Evolutionary conservation across 176 grass and related monocot species (phyloP), one percentile per base, ranked within the genome.

Genomic region (Luzula sylvatica): DNA sequence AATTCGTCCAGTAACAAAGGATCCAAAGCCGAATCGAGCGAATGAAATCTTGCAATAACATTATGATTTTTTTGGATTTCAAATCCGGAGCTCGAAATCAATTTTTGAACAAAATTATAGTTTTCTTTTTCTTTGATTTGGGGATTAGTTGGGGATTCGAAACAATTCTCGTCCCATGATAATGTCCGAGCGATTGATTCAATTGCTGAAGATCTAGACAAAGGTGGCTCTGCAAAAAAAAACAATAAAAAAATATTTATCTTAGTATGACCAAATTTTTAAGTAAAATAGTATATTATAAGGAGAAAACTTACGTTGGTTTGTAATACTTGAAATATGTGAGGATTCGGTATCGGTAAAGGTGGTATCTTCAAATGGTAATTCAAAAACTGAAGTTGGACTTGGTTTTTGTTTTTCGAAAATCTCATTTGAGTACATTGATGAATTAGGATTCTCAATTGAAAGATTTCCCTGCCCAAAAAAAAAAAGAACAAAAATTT

Each of bases 351-450:
- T 58, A 43, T 54, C 78, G 20, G 63, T 76, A 53, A 43, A 66
- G 14, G 73, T 82, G 38, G 22, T 66, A 68, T 73, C 63, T 58
- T 94, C 75, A 80, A 86, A 80, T 28, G 61, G n/a, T 41, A 67
- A 53, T 55, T 83, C 81, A 46, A 86, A 60, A 89, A 83, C 61
- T 65, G 92, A 90, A 70, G 72, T 86, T 57, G 85, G 78, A 56
- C 81, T 90, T 28, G 78, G 81, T 41, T 98, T 51, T 20, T 50
- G 35, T 76, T 55, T 77, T 41, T 77, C 74, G 42, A 46, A 48
- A 42, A 50, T 23, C 51, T 78, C 78, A 58, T 22, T 70, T 61
- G 64, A 58, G 57, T 35, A 74, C 39, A 52, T 8, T 38, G 58
- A 65, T 58, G 51, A 68, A 9, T 47, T 56, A 55, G 46, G 54